Conservation (phyloP, 768 basidiomycete genomes). For the Rhizopogon vesiculosus region DNA sequence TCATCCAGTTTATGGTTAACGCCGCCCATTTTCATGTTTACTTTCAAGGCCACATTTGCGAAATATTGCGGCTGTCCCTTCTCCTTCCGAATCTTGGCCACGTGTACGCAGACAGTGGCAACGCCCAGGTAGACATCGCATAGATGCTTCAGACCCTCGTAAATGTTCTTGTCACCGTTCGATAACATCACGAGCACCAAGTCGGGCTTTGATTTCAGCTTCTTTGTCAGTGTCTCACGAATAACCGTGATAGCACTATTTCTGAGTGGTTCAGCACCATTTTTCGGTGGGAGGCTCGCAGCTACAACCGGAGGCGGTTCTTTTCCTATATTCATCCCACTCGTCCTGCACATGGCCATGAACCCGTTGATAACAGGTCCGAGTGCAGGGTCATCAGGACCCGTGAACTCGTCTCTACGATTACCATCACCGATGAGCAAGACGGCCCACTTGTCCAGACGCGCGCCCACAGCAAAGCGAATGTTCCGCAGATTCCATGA, state of each 20-base stretch:
- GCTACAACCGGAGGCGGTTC: slow-evolving; percentile 32
- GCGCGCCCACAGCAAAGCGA: slow-evolving; percentile 57
- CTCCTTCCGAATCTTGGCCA: slow-evolving; percentile 65
- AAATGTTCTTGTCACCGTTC: slow-evolving; percentile 41
- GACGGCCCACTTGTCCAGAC: slow-evolving; percentile 61
- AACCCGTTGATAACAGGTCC: slow-evolving; percentile 45
- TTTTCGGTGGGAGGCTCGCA: slow-evolving; percentile 47
- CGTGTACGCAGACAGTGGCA: slow-evolving; percentile 70
- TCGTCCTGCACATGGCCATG: slow-evolving; percentile 51
- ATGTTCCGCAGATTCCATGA: slow-evolving; percentile 51
- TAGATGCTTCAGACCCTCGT: slow-evolving; percentile 48
- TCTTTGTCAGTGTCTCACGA: slow-evolving; percentile 30
- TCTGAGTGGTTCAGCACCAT: slow-evolving; percentile 51
- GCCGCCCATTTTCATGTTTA: slow-evolving; percentile 54
- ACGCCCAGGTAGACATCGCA: slow-evolving; percentile 46
- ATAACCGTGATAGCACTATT: slow-evolving; percentile 44
- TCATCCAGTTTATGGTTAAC: slow-evolving; percentile 44
- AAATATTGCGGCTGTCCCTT: slow-evolving; percentile 50
- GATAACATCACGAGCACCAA: slow-evolving; percentile 45
- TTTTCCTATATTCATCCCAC: slow-evolving; percentile 53
- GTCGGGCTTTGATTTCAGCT: slow-evolving; percentile 34
- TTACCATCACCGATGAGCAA: slow-evolving; percentile 61
- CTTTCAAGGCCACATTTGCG: slow-evolving; percentile 51
- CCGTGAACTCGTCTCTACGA: slow-evolving; percentile 53
- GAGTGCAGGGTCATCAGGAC: slow-evolving; percentile 51